Evolutionary conservation across 345 rosid genomes (phyloP), one percentile per base, ranked within the genome.

Genomic region (Gossypium australe): DNA sequence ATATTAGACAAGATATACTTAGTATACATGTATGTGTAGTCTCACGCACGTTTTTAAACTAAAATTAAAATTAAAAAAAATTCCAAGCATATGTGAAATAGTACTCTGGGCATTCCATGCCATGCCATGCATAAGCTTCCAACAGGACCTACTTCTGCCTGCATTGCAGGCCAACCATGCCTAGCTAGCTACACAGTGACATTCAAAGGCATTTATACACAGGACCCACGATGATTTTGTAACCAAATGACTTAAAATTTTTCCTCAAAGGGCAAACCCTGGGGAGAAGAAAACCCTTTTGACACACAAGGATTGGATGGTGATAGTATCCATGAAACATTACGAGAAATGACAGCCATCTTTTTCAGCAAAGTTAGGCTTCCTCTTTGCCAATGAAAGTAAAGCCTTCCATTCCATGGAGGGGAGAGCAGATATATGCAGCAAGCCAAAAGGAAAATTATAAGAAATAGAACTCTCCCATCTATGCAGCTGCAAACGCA

Each of bases 251-350:
- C 75, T 12, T 53, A 25, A 66, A 11, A 45, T 71, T 70, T 82
- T 74, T 75, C 80, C 81, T 49, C 45, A 49, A 75, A 72, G 52
- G 79, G 78, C 2, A 57, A 77, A 69, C 38, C 41, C 68, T 2
- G 34, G 78, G 77, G 75, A 71, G 55, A 24, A 59, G 62, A 67
- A 64, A 58, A 34, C 41, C 7, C 41, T 34, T 34, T 5, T 34
- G 41, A 29, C 75, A 47, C 63, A 55, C 70, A 63, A 22, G 59
- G 69, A 58, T 2, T 20, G 49, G 82, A 78, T 74, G 74, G 85
- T 72, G 82, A 80, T 78, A 76, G 84, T 82, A 65, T 71, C 80
- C 55, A 53, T 34, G 83, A 80, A 64, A 57, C 25, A 64, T 67
- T 66, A 22, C 41, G 70, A 68, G 78, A 80, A 65, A 74, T 75